phyloP scores from a whole-genome alignment of 140 eudicot species.

The Anethum foeniculum region DNA sequence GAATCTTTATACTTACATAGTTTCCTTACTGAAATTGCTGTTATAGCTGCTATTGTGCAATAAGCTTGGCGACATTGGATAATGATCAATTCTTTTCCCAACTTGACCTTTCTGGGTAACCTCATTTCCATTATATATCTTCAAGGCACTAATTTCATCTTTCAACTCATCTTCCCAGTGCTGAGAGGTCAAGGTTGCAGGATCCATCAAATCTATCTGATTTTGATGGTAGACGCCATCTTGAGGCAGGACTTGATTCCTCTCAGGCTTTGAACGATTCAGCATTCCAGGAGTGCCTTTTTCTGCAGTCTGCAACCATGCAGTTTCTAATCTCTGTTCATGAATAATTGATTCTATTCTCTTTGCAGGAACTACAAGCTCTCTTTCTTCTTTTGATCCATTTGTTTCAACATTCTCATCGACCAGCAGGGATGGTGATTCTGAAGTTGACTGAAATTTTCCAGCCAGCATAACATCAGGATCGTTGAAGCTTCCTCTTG shows the following conservation, averaged over 20 bases:
- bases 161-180: conserved; percentile 77
- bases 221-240: conserved; percentile 36
- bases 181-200: conserved; percentile 29
- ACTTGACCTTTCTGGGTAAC: conserved; percentile 39
- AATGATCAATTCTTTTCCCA: conserved; percentile 27
- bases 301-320: conserved; percentile 92
- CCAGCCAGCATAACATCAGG: conserved; percentile 24
- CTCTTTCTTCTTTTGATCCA: conserved; percentile 33
- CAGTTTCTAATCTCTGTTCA: conserved; percentile 88
- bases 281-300: conserved; percentile 81
- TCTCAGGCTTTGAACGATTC: conserved; percentile 69
- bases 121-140: conserved; percentile 42
- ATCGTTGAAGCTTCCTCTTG: conserved; percentile 37
- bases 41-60: conserved; percentile 54
- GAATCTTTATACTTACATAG: conserved; percentile 32
- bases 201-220: conserved; percentile 34
- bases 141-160: conserved; percentile 53
- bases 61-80: conserved; percentile 76
- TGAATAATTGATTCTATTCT: conserved; percentile 87
- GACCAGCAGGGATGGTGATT: conserved; percentile 13
- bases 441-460: conserved; percentile 13
- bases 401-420: conserved; percentile 24
- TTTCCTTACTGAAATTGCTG: conserved; percentile 43
- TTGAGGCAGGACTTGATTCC: conserved; percentile 87
- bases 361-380: conserved; percentile 51